phyloP scores from a whole-genome alignment of 2,329 filamentous ascomycete genomes.

The Parasarocladium wereldwijsianum region DNA sequence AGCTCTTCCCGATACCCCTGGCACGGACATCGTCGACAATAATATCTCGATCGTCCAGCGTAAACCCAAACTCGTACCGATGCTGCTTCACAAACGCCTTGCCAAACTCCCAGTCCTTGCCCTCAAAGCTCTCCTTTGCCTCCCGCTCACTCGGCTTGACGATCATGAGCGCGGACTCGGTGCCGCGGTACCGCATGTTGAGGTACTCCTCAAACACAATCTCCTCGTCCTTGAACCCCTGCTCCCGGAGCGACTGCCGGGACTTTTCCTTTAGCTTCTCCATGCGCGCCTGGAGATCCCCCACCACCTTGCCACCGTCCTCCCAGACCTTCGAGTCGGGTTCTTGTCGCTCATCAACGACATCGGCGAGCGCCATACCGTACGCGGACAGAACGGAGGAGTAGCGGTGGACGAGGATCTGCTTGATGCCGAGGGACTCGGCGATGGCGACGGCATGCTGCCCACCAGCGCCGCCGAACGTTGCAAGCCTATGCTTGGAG shows the following conservation, averaged over 20 bases:
- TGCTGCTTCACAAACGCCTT: conserved; percentile 77
- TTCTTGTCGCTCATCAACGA: conserved; percentile 82
- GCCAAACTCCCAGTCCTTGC: conserved; percentile 68
- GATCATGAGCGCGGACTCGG: conserved; percentile 84
- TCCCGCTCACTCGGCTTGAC: conserved; percentile 56
- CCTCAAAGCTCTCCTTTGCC: conserved; percentile 39
- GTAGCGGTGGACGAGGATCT: conserved; percentile 76
- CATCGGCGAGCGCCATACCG: conserved; percentile 84
- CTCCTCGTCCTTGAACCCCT: conserved; percentile 62
- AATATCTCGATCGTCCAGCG: conserved; percentile 67
- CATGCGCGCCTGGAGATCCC: conserved; percentile 59
- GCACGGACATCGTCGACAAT: conserved; percentile 84
- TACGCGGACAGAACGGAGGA: conserved; percentile 84
- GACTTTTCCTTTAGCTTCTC: conserved; percentile 67
- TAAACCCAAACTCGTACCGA: conserved; percentile 87
- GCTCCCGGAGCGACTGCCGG: conserved; percentile 48
- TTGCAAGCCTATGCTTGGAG: conserved; percentile 76
- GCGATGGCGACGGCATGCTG: conserved; percentile 90
- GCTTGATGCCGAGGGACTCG: conserved; percentile 66
- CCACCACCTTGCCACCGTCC: conserved; percentile 39
- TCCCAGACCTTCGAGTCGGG: conserved; percentile 51
- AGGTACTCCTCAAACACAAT: conserved; percentile 85
- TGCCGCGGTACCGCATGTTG: conserved; percentile 85
- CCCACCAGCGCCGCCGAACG: conserved; percentile 82
- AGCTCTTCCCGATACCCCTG: conserved; percentile 79